These are phyloP conservation scores for Imleria badia DNA, from an alignment of 768 basidiomycete genomes.

Conservation along the genomic window DNA sequence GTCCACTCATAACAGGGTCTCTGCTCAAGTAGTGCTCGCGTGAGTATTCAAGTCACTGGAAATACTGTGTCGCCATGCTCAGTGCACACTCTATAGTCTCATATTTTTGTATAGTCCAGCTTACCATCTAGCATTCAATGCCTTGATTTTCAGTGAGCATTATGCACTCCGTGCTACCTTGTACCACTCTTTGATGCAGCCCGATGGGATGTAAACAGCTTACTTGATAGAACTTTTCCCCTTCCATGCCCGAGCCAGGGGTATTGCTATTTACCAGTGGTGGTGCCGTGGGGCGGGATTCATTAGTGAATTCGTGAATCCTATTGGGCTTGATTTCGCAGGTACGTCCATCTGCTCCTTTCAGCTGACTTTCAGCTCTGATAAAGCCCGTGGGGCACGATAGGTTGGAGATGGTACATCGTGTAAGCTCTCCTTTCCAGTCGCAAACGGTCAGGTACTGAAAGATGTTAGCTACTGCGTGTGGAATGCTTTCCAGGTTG, in stretches of 20 bases:
- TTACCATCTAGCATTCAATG: slow-evolving; percentile 10
- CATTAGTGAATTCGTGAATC: slow-evolving; percentile 8
- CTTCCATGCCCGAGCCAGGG: slow-evolving; percentile 58
- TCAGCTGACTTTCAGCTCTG: background rate
- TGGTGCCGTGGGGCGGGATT: slow-evolving; percentile 41
- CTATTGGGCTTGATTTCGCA: slow-evolving; percentile 12
- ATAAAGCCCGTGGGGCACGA: background rate
- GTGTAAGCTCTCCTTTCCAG: background rate
- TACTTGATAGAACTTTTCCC: slow-evolving; percentile 60
- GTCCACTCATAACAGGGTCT: background rate
- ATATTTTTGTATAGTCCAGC: slow-evolving; percentile 15
- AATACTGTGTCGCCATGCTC: background rate
- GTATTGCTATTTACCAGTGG: slow-evolving; percentile 60
- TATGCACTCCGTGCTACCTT: background rate
- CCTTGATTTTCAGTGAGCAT: slow-evolving; percentile 7
- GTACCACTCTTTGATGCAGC: too few relatives aligned
- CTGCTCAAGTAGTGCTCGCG: slow-evolving; percentile 7
- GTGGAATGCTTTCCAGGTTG: background rate
- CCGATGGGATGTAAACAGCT: background rate
- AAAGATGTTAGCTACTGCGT: background rate
- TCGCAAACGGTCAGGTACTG: background rate
- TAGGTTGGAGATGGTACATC: slow-evolving; percentile 19
- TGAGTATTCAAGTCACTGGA: background rate
- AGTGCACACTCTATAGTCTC: slow-evolving; percentile 4
- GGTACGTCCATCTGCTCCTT: background rate